Conservation (phyloP, 805 yeast genomes). For the Teunomyces cretensis region DNA sequence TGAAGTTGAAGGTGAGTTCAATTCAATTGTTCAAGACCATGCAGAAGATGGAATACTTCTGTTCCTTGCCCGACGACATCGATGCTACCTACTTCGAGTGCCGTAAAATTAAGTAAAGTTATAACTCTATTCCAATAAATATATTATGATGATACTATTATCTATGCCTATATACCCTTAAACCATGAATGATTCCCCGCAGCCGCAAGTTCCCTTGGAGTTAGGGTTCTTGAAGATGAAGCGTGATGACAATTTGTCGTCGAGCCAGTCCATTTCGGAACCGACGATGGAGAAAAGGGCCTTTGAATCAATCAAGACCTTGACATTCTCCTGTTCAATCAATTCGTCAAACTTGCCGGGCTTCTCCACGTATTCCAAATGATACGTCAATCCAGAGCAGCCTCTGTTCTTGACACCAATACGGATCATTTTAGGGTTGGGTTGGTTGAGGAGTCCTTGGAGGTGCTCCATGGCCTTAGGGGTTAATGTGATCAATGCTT, state of each 20-base stretch:
- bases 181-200: slow-evolving; percentile 98
- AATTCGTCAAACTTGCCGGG: slow-evolving; percentile 96
- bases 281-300: slow-evolving; percentile 95
- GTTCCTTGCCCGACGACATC: slow-evolving; percentile 49
- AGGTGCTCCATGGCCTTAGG: slow-evolving; percentile 76
- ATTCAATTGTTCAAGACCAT: slow-evolving; percentile 46
- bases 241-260: slow-evolving; percentile 83
- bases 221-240: slow-evolving; percentile 95
- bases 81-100: slow-evolving; percentile 54
- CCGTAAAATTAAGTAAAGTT: slow-evolving; percentile 32
- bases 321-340: slow-evolving; percentile 91
- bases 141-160: neutral
- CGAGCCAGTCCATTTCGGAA: slow-evolving; percentile 97
- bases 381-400: slow-evolving; percentile 92
- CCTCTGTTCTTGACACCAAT: slow-evolving; percentile 96
- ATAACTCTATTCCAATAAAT: neutral
- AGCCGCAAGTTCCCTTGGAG: slow-evolving; percentile 97
- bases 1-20: slow-evolving; percentile 40
- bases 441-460: slow-evolving; percentile 64
- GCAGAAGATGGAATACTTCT: slow-evolving; percentile 50
- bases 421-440: slow-evolving; percentile 85
- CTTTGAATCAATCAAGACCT: slow-evolving; percentile 90
- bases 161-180: slow-evolving; percentile 24
- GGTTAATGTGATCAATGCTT: slow-evolving; percentile 82
- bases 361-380: slow-evolving; percentile 81